These are phyloP conservation scores for Metschnikowia reukaufii DNA, from an alignment of 805 yeast species.

Conservation along the genomic window DNA sequence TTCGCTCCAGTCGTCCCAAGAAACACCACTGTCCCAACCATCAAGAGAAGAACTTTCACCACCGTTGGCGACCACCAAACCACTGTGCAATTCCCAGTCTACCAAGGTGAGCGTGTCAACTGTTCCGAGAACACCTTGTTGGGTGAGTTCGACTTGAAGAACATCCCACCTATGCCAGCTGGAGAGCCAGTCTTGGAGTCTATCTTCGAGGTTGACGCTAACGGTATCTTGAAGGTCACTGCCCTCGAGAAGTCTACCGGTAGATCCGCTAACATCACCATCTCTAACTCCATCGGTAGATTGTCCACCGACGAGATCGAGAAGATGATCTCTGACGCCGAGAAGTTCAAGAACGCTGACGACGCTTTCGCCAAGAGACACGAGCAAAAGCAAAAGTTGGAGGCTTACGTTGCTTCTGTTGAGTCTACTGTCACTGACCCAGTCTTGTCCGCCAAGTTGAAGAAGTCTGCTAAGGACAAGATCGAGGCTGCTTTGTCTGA, in stretches of 20 bases:
- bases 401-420: slow-evolving; percentile 86
- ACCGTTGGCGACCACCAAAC: slow-evolving; percentile 53
- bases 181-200: slow-evolving; percentile 53
- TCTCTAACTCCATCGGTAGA: slow-evolving; percentile 52
- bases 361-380: slow-evolving; percentile 99
- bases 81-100: slow-evolving; percentile 51
- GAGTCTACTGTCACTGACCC: slow-evolving; percentile 98
- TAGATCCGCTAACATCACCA: slow-evolving; percentile 50
- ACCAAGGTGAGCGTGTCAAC: slow-evolving; percentile 55
- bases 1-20: slow-evolving; percentile 53
- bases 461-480: slow-evolving; percentile 96
- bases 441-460: slow-evolving; percentile 91
- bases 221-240: slow-evolving; percentile 52
- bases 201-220: slow-evolving; percentile 51
- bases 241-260: slow-evolving; percentile 51
- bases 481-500: slow-evolving; percentile 97
- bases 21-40: slow-evolving; percentile 52
- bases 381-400: slow-evolving; percentile 99
- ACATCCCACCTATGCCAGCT: slow-evolving; percentile 52
- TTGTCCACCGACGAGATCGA: slow-evolving; percentile 50
- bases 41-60: slow-evolving; percentile 52
- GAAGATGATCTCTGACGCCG: slow-evolving; percentile 50
- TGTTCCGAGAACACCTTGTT: slow-evolving; percentile 51
- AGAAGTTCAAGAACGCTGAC: slow-evolving; percentile 88
- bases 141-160: slow-evolving; percentile 52